Percentiles rank a stretch among this genome's conserved stretches.
Conservation (phyloP, 2,329 filamentous ascomycete genomes). For the Cercospora berteroae region DNA sequence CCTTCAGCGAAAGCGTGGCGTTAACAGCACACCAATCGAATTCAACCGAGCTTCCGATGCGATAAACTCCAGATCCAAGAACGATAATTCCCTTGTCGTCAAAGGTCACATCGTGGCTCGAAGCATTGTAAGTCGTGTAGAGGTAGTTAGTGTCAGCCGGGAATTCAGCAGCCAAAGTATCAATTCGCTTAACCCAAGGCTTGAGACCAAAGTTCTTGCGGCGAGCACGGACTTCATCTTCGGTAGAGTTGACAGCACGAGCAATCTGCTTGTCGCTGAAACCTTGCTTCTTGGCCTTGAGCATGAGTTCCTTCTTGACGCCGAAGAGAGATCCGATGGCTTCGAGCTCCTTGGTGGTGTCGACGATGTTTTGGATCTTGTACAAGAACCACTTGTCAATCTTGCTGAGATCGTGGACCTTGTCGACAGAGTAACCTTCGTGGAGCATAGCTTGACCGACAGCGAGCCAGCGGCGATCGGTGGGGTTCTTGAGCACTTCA, state of each 20-base stretch:
- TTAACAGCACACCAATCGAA: conserved; percentile 99
- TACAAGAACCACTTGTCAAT: conserved; percentile 99
- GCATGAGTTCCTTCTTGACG: conserved; percentile 81
- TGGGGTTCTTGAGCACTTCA: conserved; percentile 84
- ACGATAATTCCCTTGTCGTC: conserved; percentile 88
- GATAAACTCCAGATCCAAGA: conserved; percentile 91
- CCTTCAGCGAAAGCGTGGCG: conserved; percentile 75
- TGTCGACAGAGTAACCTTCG: conserved; percentile 90
- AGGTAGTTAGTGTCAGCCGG: conserved; percentile 93
- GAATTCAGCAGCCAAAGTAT: conserved; percentile 95
- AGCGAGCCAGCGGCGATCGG: conserved; percentile 93
- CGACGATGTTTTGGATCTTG: conserved; percentile 96
- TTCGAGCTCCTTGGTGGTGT: conserved; percentile 83
- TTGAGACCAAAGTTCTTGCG: conserved; percentile 83
- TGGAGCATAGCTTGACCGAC: conserved; percentile 98
- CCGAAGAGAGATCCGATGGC: conserved; percentile 77
- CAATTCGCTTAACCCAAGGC: conserved; percentile 98
- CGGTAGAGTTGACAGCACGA: conserved; percentile 75
- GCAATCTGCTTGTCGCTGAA: conserved; percentile 98
- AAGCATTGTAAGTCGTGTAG: conserved; percentile 97
- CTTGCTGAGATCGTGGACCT: conserved; percentile 89
- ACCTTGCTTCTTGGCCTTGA: conserved; percentile 94
- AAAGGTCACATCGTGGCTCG: conserved; percentile 88
- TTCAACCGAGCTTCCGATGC: conserved; percentile 95
- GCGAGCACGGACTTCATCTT: conserved; percentile 83